Percentiles rank a stretch among this genome's conserved stretches.
Evolutionary conservation across 352 stramenopile species (phyloP).

Genomic region (Phytopythium oedochilum): DNA sequence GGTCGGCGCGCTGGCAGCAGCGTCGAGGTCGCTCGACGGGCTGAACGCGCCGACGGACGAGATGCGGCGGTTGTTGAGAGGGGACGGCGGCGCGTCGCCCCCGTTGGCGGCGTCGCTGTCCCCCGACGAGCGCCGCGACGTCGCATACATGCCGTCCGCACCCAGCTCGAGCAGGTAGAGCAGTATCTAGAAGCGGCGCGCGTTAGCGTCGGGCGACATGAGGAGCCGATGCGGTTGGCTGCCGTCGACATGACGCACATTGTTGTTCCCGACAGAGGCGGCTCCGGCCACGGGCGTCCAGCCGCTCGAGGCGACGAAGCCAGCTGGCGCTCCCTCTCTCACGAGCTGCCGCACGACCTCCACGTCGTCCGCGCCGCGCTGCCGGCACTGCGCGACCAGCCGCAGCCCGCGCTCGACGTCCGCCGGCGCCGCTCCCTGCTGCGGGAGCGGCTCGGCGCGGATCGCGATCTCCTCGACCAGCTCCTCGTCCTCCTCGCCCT

Average conservation of each 20-base stretch:
- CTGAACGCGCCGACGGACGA: background rate
- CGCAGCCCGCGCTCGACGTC: conserved; percentile 52
- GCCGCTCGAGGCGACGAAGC: conserved; percentile 71
- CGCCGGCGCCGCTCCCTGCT: conserved; percentile 41
- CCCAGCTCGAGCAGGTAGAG: conserved; percentile 65
- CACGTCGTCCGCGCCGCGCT: conserved; percentile 34
- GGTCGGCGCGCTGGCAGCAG: background rate
- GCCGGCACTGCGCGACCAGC: conserved; percentile 60
- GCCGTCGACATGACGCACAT: too few species aligned
- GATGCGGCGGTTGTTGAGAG: background rate
- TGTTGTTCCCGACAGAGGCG: conserved; percentile 54
- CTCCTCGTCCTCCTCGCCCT: conserved; percentile 26
- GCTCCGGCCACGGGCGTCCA: conserved; percentile 71
- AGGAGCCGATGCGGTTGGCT: too few species aligned
- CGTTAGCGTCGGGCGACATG: too few species aligned
- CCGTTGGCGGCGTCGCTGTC: background rate
- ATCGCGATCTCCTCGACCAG: conserved; percentile 43
- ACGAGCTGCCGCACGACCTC: conserved; percentile 31
- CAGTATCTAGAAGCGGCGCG: conserved; percentile 33
- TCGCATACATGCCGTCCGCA: conserved; percentile 73
- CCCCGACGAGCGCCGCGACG: conserved; percentile 3
- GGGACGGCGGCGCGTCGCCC: background rate
- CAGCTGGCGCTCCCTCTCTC: conserved; percentile 38
- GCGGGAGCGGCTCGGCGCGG: conserved; percentile 45
- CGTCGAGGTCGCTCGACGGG: background rate